Conservation (phyloP, 345 rosid genomes). For the Salix brachista region DNA sequence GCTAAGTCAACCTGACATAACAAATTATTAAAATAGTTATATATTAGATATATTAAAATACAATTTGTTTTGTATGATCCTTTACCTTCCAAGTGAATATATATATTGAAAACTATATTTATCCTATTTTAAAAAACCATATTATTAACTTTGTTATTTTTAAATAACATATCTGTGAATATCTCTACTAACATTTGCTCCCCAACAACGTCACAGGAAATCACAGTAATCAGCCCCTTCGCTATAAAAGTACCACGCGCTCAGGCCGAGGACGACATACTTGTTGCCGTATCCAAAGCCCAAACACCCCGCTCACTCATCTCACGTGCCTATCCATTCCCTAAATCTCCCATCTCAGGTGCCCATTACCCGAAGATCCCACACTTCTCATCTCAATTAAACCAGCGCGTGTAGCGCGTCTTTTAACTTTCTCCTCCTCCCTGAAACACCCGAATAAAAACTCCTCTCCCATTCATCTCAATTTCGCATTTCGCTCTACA, state of each 20-base stretch:
- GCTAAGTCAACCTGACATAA: too few species aligned
- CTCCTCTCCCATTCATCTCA: not conserved
- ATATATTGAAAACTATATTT: too few species aligned
- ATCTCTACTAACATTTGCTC: too few species aligned
- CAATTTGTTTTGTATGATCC: too few species aligned
- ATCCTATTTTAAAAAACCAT: too few species aligned
- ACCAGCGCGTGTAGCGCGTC: slow-evolving; percentile 5
- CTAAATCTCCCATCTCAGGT: not conserved
- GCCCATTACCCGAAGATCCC: not conserved
- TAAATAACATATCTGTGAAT: too few species aligned
- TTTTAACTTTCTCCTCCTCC: not conserved
- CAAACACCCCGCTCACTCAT: not conserved
- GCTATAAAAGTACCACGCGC: not conserved
- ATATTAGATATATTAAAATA: too few species aligned
- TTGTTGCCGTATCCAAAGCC: not conserved
- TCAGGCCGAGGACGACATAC: not conserved
- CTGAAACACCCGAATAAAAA: not conserved
- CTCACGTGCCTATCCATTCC: not conserved
- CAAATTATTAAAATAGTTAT: too few species aligned
- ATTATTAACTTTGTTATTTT: too few species aligned
- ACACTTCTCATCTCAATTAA: not conserved
- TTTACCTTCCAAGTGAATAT: too few species aligned
- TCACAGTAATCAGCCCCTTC: not conserved
- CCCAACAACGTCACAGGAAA: too few species aligned
- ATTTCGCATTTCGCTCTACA: slow-evolving; percentile 3